Conservation (phyloP, 2,329 filamentous ascomycete species). For the Lecanicillium sp. region DNA sequence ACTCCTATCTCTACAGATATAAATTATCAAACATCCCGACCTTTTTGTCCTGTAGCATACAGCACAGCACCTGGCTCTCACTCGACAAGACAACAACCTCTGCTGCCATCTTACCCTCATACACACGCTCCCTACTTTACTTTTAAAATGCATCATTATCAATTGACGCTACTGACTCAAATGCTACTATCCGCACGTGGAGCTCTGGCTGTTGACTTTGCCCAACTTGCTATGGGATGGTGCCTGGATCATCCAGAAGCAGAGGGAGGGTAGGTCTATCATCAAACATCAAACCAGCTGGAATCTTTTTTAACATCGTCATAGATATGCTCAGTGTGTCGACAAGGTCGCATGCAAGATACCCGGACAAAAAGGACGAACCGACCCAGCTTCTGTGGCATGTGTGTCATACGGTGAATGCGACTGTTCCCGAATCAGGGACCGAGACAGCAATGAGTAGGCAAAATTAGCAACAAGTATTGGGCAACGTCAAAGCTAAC, state of each 20-base stretch:
- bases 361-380: background rate
- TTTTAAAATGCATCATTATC: conserved; percentile 4
- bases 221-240: conserved; percentile 8
- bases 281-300: background rate
- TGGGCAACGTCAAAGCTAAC: background rate
- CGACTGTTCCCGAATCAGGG: conserved; percentile 23
- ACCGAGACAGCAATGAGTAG: conserved; percentile 25
- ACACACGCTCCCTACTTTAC: background rate
- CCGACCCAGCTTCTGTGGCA: background rate
- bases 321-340: conserved; percentile 9
- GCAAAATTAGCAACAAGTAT: background rate
- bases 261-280: conserved; percentile 3
- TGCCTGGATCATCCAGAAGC: conserved; percentile 8
- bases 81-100: background rate
- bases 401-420: conserved; percentile 22
- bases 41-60: background rate
- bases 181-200: background rate
- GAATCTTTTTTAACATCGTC: background rate
- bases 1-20: background rate
- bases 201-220: background rate
- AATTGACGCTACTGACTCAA: background rate
- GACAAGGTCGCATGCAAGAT: background rate
- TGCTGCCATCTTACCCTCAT: background rate
- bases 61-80: background rate
- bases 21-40: background rate